Evolutionary conservation across 108 stramenopile genomes (phyloP).

Genomic region (Cyclotella sp.): DNA sequence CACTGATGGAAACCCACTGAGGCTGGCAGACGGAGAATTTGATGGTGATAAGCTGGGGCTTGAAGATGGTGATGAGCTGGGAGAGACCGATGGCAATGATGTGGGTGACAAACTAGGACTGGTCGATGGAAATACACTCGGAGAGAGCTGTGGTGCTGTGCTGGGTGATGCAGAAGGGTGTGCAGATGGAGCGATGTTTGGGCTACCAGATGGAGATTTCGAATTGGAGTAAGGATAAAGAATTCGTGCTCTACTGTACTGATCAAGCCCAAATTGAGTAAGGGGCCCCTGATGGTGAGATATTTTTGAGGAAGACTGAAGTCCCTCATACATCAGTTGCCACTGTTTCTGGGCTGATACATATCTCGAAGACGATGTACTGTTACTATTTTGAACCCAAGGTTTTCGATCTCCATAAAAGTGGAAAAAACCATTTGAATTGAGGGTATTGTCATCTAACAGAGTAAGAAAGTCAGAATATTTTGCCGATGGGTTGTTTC

Average conservation of each 20-base stretch:
- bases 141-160: no score
- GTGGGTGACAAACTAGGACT: no score
- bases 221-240: neutral
- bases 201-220: neutral
- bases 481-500: neutral
- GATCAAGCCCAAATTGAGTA: neutral
- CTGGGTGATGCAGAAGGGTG: neutral
- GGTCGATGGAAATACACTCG: no score
- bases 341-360: neutral
- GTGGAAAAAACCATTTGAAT: conserved; percentile 6
- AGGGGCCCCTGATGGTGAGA: neutral
- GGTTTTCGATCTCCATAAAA: conserved; percentile 11
- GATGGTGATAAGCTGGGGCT: no score
- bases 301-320: neutral
- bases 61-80: no score
- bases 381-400: neutral
- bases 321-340: neutral
- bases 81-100: no score
- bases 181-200: neutral
- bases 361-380: neutral
- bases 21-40: no score
- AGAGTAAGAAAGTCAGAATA: neutral
- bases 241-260: conserved; percentile 1
- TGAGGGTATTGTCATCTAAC: neutral
- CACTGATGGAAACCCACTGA: no score